Conservation (phyloP, 2,329 filamentous ascomycete genomes). For the Thielaviopsis euricoi region DNA sequence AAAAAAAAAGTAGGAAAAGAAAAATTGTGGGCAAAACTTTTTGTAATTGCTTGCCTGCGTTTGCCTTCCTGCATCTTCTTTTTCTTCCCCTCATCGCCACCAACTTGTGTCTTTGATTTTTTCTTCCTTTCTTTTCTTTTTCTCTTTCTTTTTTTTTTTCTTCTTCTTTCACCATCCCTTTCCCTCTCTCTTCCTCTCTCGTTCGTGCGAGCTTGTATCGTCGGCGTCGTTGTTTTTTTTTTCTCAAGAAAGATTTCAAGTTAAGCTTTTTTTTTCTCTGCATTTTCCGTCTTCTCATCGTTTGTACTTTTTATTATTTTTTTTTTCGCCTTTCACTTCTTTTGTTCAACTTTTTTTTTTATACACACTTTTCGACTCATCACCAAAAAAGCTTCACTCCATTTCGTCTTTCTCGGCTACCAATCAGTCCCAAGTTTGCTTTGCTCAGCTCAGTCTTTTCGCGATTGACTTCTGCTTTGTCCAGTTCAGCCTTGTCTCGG, state of each 20-base stretch:
- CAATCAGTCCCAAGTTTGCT: neutral
- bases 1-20: neutral
- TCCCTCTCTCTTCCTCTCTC: conserved; percentile 19
- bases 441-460: neutral
- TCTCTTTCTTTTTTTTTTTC: conserved; percentile 18
- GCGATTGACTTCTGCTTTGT: neutral
- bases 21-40: neutral
- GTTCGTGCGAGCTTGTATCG: conserved; percentile 17
- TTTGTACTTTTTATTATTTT: conserved; percentile 11
- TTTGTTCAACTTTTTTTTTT: conserved; percentile 1
- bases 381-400: conserved; percentile 4
- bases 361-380: conserved; percentile 3
- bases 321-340: conserved; percentile 12
- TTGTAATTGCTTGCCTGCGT: neutral
- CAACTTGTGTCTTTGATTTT: conserved; percentile 17
- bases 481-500: neutral
- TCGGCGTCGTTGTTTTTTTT: conserved; percentile 17
- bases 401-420: neutral
- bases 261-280: conserved; percentile 14
- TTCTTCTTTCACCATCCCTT: conserved; percentile 18
- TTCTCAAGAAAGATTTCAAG: conserved; percentile 14
- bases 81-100: conserved; percentile 18
- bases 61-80: conserved; percentile 7
- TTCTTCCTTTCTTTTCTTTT: conserved; percentile 19
- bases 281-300: conserved; percentile 12